Percentiles rank a stretch among this genome's conserved stretches.
Conservation (phyloP, 495 filamentous ascomycete genomes). For the Aspergillus campestris region DNA sequence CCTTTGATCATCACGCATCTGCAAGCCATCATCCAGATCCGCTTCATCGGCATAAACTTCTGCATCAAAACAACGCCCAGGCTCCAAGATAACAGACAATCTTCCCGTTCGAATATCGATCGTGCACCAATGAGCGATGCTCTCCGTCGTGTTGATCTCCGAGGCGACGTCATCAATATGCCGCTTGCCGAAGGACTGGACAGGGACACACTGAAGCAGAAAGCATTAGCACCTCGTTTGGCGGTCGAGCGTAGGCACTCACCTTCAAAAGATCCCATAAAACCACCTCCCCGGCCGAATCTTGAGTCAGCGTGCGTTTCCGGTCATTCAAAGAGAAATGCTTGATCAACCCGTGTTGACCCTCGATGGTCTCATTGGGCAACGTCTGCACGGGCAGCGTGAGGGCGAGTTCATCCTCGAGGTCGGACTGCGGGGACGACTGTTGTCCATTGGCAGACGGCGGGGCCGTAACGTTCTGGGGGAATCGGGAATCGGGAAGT, state of each 20-base stretch:
- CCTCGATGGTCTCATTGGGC: conserved; percentile 82
- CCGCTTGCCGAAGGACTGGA: conserved; percentile 82
- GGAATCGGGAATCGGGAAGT: conserved; percentile 49
- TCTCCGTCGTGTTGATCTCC: conserved; percentile 80
- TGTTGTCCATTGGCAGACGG: conserved; percentile 45
- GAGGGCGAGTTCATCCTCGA: conserved; percentile 48
- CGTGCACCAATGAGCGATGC: conserved; percentile 88
- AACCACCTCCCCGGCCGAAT: conserved; percentile 93
- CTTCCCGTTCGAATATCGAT: conserved; percentile 89
- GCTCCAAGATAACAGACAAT: conserved; percentile 82
- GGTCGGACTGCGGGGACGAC: conserved; percentile 46
- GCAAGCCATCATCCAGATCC: conserved; percentile 57
- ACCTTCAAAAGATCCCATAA: conserved; percentile 91
- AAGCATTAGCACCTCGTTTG: conserved; percentile 4
- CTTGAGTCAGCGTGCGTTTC: conserved; percentile 77
- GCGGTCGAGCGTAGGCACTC: conserved; percentile 8
- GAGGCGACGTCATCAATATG: conserved; percentile 88
- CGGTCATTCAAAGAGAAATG: conserved; percentile 87
- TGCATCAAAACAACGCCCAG: conserved; percentile 95
- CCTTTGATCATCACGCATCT: conserved; percentile 89
- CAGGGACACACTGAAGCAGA: conserved; percentile 59
- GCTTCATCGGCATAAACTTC: conserved; percentile 94
- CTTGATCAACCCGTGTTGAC: conserved; percentile 92
- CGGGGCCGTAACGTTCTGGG: conserved; percentile 40
- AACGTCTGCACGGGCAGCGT: conserved; percentile 63